Base-by-base conservation (phyloP, 78 protist species). In the Cavenderia fasciculata region DNA sequence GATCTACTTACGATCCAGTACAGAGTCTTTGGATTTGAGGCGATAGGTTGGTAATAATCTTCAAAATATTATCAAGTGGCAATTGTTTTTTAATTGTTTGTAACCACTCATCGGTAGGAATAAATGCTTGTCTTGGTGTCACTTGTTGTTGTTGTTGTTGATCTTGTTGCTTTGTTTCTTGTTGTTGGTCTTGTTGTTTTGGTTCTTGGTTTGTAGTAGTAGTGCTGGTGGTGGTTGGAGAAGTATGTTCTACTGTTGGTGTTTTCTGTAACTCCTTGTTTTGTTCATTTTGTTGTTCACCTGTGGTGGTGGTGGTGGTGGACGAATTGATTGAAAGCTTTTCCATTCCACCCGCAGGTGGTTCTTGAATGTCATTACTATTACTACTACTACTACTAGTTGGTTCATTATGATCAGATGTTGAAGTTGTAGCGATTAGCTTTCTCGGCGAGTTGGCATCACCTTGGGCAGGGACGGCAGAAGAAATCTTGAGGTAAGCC, bases 91-190 rank as follows among this genome's bases (percentile, higher is more conserved):
- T 87, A 46, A 77, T 59, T 23, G 56, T 33, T 62, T 84, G 85
- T 44, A 92, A n/a, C 96, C 93, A 86, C 56, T 94, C 94, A 57
- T 59, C 94, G 34, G 85, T 66, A 47, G 94, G 93, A 7, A 74
- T 36, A 25, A 46, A 74, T 23, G 8, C 25, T 70, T 7, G 63
- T 46, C 12, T 43, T 44, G 12, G 68, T 25, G 56, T 33, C 23
- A 62, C 16, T 62, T n/a, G 76, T 61, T 36, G 69, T 66, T 52
- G 11, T 57, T 5, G 18, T 51, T 16, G 44, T 65, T 63, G 72
- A 57, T 75, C 73, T 61, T 46, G 59, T 10, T 57, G 72, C 19
- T 57, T 34, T 21, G 44, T 27, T 31, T 56, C 54, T 36, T 16
- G 23, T 23, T 2, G 63, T 18, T 1, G 19, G 12, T 11, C 36